These are phyloP conservation scores for Leccinum huronense DNA, from an alignment of 1,284 basidiomycete species.

Conservation along the genomic window DNA sequence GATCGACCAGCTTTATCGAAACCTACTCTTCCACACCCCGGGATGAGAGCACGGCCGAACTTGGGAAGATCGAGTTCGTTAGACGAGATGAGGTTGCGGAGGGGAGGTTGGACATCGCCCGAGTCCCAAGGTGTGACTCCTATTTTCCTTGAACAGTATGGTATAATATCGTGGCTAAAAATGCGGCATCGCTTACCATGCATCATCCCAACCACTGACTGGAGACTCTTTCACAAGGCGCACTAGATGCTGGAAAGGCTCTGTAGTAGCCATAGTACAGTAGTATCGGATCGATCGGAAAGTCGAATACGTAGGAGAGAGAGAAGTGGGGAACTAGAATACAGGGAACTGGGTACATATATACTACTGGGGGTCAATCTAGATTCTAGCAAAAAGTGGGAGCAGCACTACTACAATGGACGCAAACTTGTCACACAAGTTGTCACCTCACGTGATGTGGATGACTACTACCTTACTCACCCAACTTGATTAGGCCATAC, in stretches of 20 bases:
- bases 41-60: conserved; percentile 60
- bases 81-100: conserved; percentile 53
- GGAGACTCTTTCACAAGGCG: conserved; percentile 19
- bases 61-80: conserved; percentile 49
- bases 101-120: conserved; percentile 52
- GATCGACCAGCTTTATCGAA: background rate
- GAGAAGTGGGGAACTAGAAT: too few relatives aligned
- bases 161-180: background rate
- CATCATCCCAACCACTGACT: conserved; percentile 21
- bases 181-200: conserved; percentile 15
- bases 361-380: too few relatives aligned
- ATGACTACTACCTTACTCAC: too few relatives aligned
- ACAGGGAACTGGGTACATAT: too few relatives aligned
- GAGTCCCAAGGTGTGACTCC: conserved; percentile 67
- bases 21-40: conserved; percentile 69
- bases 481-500: too few relatives aligned
- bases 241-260: background rate
- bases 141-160: conserved; percentile 44
- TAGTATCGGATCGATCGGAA: too few relatives aligned
- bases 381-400: too few relatives aligned
- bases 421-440: too few relatives aligned
- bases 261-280: conserved; percentile 1
- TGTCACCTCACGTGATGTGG: too few relatives aligned
- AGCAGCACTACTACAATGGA: too few relatives aligned
- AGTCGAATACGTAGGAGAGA: too few relatives aligned